Evolutionary conservation across 495 filamentous ascomycete species (phyloP), one percentile per base, ranked within the genome.

Genomic region (Rusavskia elegans): DNA sequence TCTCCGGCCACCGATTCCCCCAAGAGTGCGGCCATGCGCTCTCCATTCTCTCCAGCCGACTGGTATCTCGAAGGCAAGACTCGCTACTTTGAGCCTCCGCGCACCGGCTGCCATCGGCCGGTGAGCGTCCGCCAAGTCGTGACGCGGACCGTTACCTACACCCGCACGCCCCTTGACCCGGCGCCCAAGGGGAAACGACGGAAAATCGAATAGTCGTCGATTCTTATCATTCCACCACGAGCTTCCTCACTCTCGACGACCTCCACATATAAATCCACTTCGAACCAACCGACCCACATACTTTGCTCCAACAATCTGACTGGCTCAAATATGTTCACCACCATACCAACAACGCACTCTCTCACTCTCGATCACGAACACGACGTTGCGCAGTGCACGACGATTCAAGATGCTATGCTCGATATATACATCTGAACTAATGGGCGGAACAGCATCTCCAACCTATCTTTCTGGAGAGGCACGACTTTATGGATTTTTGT

Each of bases 111-210:
- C 19, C 49, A 57, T 23, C 65, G 63, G 38, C 46, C 65, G 1
- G 65, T 75, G 46, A 75, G 70, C 49, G 71, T 76, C 13, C 60
- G 64, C 30, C 70, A 74, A 55, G 67, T 76, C 16, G 68, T 76
- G 13, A 76, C 73, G 0, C 63, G 69, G 16, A 76, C 73, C 1
- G 67, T 76, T 5, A 74, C 59, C 48, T 62, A 62, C 49, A 62
- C 59, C 27, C 50, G 58, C 10, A 57, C 57, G 2, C 56, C 59
- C 16, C 59, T 62, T 45, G 59, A 62, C 42, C 59, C 59, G 3
- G 57, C 59, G 17, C 59, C 59, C 8, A 62, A 59, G 32, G 59
- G 59, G 3, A 62, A 62, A 50, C 54, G 58, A 42, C 49, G 57
- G 45, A 49, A 56, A 40, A 21, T 62, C 30, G 59, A 62, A 49